Evolutionary conservation across 1,284 basidiomycete species (phyloP), one percentile per base, ranked within the genome.

Genomic region (Sanghuangporus weigelae): DNA sequence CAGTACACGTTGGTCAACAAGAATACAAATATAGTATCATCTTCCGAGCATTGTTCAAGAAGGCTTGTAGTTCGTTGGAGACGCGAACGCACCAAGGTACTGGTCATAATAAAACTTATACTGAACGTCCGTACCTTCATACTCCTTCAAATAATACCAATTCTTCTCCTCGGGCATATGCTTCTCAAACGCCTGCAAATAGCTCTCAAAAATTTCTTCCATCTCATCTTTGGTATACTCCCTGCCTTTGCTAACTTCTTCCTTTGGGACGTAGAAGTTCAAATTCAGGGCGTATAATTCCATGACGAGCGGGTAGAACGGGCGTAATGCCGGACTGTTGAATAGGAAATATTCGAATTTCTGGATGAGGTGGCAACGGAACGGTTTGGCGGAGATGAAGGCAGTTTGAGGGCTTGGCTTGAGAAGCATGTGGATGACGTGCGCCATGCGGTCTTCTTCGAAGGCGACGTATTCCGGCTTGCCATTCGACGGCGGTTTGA

Each of bases 161-260:
- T 51, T 12, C 6, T 50, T 23, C 36, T 39, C n/a, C 16, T 49
- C 26, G 7, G 58, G 58, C 36, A 51, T 50, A 23, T 39, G 19
- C 49, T 38, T 23, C n/a, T 60, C 48, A 49, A 60, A 60, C 31
- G 58, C 58, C 8, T 38, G 7, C 38, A 60, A 51, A 38, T 60
- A 60, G 31, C 58, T 48, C n/a, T 31, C 58, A 35, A 60, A 60
- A 3, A 49, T 49, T 8, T 51, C 48, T 23, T 60, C 58, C 16
- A 60, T 19, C 11, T 60, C 48, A 19, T 60, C 49, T 38, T 39
- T 60, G n/a, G 58, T 40, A 36, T 51, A 60, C 49, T 51, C 49
- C 31, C 35, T 50, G 26, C 26, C 26, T 5, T 4, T 51, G 44
- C 44, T 16, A n/a, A 46, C 21, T 46, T 46, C 16, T 5, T 14